Evolutionary conservation across 768 basidiomycete species (phyloP).

Genomic region (Mycena olivaceomarginata): DNA sequence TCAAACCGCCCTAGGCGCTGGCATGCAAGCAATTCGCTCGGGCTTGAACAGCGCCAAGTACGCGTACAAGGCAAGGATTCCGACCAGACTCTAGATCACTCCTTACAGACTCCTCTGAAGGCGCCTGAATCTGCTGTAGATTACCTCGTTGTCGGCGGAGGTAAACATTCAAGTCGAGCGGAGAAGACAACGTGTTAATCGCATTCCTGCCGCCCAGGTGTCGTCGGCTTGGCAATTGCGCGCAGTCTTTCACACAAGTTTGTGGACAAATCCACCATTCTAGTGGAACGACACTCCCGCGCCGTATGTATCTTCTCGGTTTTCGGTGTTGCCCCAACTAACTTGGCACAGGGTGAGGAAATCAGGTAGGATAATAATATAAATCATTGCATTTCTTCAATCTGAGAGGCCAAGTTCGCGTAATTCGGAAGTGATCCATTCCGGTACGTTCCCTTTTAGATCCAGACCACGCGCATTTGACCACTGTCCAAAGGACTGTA

Average conservation of each 20-base stretch:
- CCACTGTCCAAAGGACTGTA: constrained; percentile 77
- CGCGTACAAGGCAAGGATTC: constrained; percentile 36
- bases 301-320: constrained; percentile 51
- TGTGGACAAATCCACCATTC: constrained; percentile 81
- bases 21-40: constrained; percentile 32
- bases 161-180: constrained; percentile 57
- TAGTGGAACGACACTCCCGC: constrained; percentile 85
- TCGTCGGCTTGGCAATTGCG: constrained; percentile 91
- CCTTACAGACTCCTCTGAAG: constrained; percentile 53
- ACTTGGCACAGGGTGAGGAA: constrained; percentile 79
- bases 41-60: constrained; percentile 37
- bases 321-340: too few species aligned
- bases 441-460: constrained; percentile 66
- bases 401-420: constrained; percentile 75
- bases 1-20: not conserved
- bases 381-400: not conserved
- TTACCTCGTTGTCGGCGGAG: constrained; percentile 92
- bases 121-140: constrained; percentile 85
- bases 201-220: constrained; percentile 66
- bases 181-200: not conserved
- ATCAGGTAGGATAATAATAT: constrained; percentile 73
- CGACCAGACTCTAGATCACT: not conserved
- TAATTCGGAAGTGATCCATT: constrained; percentile 97
- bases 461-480: not conserved
- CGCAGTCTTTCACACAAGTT: constrained; percentile 79